These are phyloP conservation scores for Fusarium duplospermum DNA, from an alignment of 2,329 filamentous ascomycete genomes.

Conservation along the genomic window DNA sequence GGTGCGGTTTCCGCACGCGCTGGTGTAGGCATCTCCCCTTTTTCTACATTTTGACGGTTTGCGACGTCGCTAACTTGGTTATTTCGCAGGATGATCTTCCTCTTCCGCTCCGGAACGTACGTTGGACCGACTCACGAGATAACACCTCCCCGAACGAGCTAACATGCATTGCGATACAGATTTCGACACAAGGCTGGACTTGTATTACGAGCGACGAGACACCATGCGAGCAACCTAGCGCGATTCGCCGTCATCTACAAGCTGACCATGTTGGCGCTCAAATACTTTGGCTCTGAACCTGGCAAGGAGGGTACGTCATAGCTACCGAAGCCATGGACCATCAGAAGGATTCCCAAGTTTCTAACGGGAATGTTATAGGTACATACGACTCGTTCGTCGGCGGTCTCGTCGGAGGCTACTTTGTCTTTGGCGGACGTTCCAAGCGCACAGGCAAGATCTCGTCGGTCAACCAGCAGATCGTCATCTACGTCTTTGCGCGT, in stretches of 20 bases:
- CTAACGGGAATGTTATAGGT: slow-evolving; percentile 52
- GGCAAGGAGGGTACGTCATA: slow-evolving; percentile 68
- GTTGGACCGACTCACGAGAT: slow-evolving; percentile 46
- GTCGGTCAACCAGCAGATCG: slow-evolving; percentile 94
- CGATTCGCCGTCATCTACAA: slow-evolving; percentile 95
- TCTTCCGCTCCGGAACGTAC: slow-evolving; percentile 92
- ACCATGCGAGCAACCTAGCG: slow-evolving; percentile 91
- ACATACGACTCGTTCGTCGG: slow-evolving; percentile 87
- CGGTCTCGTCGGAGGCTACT: slow-evolving; percentile 89
- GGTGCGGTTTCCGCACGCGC: slow-evolving; percentile 96
- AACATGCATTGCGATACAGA: slow-evolving; percentile 45
- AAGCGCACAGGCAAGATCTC: slow-evolving; percentile 75
- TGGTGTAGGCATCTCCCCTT: slow-evolving; percentile 71
- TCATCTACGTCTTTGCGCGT: slow-evolving; percentile 96
- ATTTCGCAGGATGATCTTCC: slow-evolving; percentile 83
- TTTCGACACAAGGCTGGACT: slow-evolving; percentile 81
- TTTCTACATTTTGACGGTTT: background rate
- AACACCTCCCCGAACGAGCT: slow-evolving; percentile 18
- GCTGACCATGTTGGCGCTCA: slow-evolving; percentile 78
- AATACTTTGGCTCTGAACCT: slow-evolving; percentile 67
- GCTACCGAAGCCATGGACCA: background rate
- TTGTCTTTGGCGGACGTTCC: slow-evolving; percentile 82
- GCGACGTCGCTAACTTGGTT: slow-evolving; percentile 30
- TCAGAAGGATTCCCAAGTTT: background rate
- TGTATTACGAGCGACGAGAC: slow-evolving; percentile 86